Base-by-base conservation (phyloP, 495 filamentous ascomycete species). In the Penicillium ucsense region DNA sequence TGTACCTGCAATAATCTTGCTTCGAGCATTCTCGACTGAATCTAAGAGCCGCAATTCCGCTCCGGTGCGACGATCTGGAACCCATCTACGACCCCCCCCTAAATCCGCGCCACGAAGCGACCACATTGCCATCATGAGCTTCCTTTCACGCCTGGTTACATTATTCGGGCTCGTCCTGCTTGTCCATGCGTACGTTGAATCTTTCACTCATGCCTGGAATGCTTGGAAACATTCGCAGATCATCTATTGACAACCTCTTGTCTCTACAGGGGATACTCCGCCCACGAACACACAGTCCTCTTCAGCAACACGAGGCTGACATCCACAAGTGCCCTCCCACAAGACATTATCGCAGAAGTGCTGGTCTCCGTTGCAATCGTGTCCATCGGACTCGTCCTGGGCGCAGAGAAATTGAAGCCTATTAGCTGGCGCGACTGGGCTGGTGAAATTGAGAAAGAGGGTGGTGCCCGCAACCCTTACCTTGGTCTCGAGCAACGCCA, bases 371-470 rank as follows among this genome's bases (percentile, higher is more conserved):
- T 86, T 29, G 42, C 85, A 41, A 60, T 79, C 0, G 82, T 85
- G 47, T 88, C 84, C 49, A 58, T 79, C 35, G 87, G 85, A 33
- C 70, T 91, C 4, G 86, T 91, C 3, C 60, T 85, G 1, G 78
- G 80, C 10, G 80, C 83, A 0, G 79, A 81, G 31, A 77, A 82
- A 40, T 61, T 88, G 55, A 79, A 85, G 63, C 86, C 86, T 1
- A 83, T 91, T 49, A 81, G 80, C 63, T 89, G 85, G 85, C 78
- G 80, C 27, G 81, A 84, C 49, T 94, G 88, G 88, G 86, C 86
- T 29, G 85, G 86, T 41, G 78, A 86, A 65, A 81, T 88, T 50
- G 87, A 94, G 68, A 76, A 75, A 47, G 83, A 89, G 35, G 75
- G 75, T 4, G 73, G 68, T 40, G 69, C 66, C 9, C 52, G 64